These are phyloP conservation scores for Secale cereale DNA, from an alignment of 176 grass and related monocot genomes.

Conservation along the genomic window DNA sequence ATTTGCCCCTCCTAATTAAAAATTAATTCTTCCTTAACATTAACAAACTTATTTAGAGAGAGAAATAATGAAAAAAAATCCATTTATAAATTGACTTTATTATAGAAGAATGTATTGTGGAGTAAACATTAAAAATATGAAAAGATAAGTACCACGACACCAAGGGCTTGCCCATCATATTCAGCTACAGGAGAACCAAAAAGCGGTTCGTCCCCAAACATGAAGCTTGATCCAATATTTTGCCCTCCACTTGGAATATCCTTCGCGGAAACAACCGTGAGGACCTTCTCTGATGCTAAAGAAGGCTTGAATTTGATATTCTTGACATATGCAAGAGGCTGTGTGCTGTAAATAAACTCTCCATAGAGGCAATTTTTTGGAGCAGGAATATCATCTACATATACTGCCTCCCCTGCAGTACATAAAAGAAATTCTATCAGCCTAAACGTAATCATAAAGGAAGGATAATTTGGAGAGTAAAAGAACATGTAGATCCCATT, in stretches of 20 bases:
- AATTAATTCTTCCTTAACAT: not conserved
- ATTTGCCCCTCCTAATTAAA: not conserved
- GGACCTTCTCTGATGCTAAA: constrained; percentile 54
- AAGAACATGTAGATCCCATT: not conserved
- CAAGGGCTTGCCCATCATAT: constrained; percentile 69
- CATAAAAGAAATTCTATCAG: not conserved
- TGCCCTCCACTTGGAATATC: constrained; percentile 75
- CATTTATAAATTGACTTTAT: not conserved
- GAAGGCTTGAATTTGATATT: constrained; percentile 66
- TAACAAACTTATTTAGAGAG: not conserved
- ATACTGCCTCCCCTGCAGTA: constrained; percentile 67
- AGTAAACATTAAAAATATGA: not conserved
- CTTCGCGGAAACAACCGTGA: constrained; percentile 49
- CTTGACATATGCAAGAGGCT: constrained; percentile 58
- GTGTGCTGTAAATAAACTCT: constrained; percentile 82
- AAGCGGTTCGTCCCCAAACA: constrained; percentile 61
- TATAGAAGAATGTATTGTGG: not conserved
- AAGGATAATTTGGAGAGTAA: not conserved
- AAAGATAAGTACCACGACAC: constrained; percentile 58
- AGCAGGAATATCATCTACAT: constrained; percentile 78
- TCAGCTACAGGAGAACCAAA: constrained; percentile 67
- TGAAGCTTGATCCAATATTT: constrained; percentile 48
- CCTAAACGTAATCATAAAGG: not conserved
- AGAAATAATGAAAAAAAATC: not conserved
- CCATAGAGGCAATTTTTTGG: constrained; percentile 72